Base-by-base conservation (phyloP, 106 monocot genomes). In the Triglochin maritima region DNA sequence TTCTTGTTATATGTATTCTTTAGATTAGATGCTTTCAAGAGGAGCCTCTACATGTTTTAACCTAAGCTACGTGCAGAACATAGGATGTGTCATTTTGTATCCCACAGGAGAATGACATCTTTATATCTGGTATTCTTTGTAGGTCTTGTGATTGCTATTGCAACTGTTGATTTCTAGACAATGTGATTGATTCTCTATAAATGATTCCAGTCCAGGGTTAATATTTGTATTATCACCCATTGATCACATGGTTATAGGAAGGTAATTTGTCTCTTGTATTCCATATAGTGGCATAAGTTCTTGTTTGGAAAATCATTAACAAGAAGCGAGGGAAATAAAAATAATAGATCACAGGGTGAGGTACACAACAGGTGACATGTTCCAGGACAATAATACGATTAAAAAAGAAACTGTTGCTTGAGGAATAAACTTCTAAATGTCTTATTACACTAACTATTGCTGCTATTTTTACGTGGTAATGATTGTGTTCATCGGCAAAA, bases 1-100 rank as follows among this genome's bases (percentile, higher is more conserved):
- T 60, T 62, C 14, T 62, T 62, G 13, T 62, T 62, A 45, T 46
- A 46, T 62, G 43, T 62, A 62, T 62, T 62, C 62, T 62, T 62
- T 62, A 62, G n/a, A 43, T 4, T 62, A 62, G 11, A 11, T 10
- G 62, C 46, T 13, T 15, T 29, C 44, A 44, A 62, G 9, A n/a
- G 12, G 43, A 62, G 17, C 62, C 62, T 62, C 46, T 45, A 17
- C 2, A 29, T 4, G 17, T 12, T 8, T 9, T 62, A n/a, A 12
- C 55, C 2, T 62, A 62, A 62, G 3, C 4, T 44, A 45, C 62
- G 17, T 29, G 29, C 29, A 29, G 29, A 29, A 29, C 29, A 44
- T 62, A 62, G 55, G 13, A 55, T 9, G 14, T 6, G 42, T 0
- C 3, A 11, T 42, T 62, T 45, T 12, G 8, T 12, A 62, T 62